Evolutionary conservation across 345 rosid genomes (phyloP).

Genomic region (Tarenaya hassleriana): DNA sequence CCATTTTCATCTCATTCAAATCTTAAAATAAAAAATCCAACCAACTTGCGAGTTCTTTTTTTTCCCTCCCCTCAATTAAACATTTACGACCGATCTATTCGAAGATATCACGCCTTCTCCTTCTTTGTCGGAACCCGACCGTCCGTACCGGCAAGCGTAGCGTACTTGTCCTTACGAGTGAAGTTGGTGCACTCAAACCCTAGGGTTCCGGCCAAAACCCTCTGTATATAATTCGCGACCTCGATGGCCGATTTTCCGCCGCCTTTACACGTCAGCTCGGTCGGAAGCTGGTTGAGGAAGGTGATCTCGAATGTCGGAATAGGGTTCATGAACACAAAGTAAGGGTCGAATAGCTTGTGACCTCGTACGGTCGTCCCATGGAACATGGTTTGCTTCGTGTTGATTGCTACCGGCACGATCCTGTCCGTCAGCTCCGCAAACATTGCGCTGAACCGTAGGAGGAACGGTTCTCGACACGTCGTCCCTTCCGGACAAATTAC

Average conservation of each 20-base stretch:
- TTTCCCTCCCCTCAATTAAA: no score
- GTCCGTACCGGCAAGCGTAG: conserved; percentile 78
- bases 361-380: conserved; percentile 88
- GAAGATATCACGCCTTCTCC: no score
- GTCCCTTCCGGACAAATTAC: conserved; percentile 98
- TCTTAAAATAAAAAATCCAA: no score
- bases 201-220: conserved; percentile 49
- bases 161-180: conserved; percentile 80
- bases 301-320: conserved; percentile 68
- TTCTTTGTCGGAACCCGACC: no score
- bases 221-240: conserved; percentile 91
- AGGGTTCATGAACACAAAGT: conserved; percentile 92
- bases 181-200: conserved; percentile 73
- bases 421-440: conserved; percentile 91
- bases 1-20: no score
- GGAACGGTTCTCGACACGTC: conserved; percentile 74
- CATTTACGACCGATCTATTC: no score
- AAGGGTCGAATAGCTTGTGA: conserved; percentile 88
- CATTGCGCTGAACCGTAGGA: conserved; percentile 83
- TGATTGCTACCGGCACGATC: conserved; percentile 89
- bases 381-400: conserved; percentile 80
- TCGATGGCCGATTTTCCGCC: conserved; percentile 82
- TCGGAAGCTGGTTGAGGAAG: conserved; percentile 75
- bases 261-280: conserved; percentile 63
- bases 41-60: no score